phyloP scores from a whole-genome alignment of 208 protist genomes.

The Trypanosomatidae sp. region DNA sequence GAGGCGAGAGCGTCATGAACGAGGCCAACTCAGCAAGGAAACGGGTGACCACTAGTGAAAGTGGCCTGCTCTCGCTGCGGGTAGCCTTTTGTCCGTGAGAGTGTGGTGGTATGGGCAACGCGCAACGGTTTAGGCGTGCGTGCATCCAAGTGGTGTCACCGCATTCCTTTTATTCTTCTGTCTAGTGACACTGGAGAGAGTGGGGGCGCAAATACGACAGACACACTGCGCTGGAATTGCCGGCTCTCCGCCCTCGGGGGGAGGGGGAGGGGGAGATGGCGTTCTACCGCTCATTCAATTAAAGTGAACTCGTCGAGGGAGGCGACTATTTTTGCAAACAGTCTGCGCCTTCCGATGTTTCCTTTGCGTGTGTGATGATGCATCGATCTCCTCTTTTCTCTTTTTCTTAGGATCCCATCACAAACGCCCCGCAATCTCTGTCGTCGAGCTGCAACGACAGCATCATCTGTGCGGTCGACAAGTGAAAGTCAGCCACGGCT shows the following conservation, averaged over 20 bases:
- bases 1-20: neutral
- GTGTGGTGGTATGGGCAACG: neutral
- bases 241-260: neutral
- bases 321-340: neutral
- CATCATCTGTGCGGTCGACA: neutral
- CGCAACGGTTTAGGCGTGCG: neutral
- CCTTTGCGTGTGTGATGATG: neutral
- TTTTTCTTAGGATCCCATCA: neutral
- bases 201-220: neutral
- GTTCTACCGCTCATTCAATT: neutral
- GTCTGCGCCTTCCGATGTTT: neutral
- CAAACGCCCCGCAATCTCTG: neutral
- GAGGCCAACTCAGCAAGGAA: neutral
- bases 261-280: neutral
- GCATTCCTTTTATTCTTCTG: neutral
- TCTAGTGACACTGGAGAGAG: neutral
- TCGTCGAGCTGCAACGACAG: neutral
- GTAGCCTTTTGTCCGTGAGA: too few species aligned
- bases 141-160: neutral
- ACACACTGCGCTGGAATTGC: neutral
- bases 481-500: neutral
- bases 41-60: neutral
- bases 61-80: neutral
- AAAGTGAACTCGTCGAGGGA: neutral
- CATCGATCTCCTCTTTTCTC: neutral